These are phyloP conservation scores for Umbilicus rupestris DNA, from an alignment of 164 flowering plant genomes.

Conservation along the genomic window DNA sequence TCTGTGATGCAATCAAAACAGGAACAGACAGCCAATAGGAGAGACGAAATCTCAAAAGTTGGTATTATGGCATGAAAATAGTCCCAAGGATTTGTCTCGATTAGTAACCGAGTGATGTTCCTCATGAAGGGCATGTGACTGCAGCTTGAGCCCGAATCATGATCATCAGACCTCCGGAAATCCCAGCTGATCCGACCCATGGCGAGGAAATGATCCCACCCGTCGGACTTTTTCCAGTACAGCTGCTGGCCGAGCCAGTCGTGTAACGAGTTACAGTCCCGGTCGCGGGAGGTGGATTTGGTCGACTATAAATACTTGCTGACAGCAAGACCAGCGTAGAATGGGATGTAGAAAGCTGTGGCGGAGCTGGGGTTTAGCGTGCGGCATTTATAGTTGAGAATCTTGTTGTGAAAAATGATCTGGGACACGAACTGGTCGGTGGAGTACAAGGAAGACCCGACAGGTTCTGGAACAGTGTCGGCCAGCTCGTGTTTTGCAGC, in stretches of 20 bases:
- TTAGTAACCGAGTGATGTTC: conserved; percentile 64
- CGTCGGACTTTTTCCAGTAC: conserved; percentile 41
- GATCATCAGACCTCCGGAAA: conserved; percentile 61
- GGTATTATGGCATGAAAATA: conserved; percentile 68
- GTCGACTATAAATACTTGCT: conserved; percentile 55
- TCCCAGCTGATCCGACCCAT: conserved; percentile 92
- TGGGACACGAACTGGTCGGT: conserved; percentile 81
- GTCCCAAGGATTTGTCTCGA: conserved; percentile 89
- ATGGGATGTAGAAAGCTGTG: conserved; percentile 75
- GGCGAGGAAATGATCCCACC: conserved; percentile 83
- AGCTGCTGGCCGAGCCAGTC: conserved; percentile 55
- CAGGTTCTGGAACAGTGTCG: conserved; percentile 36
- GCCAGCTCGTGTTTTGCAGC: conserved; percentile 32
- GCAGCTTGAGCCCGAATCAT: conserved; percentile 77
- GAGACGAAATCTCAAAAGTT: no score
- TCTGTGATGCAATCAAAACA: no score
- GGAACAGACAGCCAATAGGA: no score
- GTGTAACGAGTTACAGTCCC: conserved; percentile 38
- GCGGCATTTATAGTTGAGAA: conserved; percentile 56
- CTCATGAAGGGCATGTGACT: conserved; percentile 57
- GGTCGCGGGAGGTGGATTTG: conserved; percentile 32
- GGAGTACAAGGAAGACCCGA: conserved; percentile 46
- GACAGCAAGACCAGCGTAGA: conserved; percentile 78
- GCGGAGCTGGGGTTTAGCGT: conserved; percentile 56
- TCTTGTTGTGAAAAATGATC: conserved; percentile 65